Conservation (phyloP, 768 basidiomycete genomes). For the Neoboletus brunneissimus region DNA sequence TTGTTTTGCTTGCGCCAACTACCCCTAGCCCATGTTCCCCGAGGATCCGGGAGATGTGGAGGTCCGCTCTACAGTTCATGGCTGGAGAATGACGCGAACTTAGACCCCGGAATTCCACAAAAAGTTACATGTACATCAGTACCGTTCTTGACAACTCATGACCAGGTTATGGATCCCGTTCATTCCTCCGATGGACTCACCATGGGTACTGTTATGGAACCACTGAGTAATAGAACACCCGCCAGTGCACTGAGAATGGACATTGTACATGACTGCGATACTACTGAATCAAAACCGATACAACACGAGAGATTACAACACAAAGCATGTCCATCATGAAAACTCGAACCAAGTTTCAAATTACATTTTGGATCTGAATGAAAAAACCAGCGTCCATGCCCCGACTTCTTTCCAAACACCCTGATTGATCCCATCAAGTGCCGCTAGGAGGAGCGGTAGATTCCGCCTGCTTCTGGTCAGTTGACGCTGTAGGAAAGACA, state of each 20-base stretch:
- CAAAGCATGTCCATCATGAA: not conserved
- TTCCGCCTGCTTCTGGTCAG: constrained; percentile 8
- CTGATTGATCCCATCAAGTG: not conserved
- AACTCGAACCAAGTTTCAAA: not conserved
- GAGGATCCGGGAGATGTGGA: constrained; percentile 79
- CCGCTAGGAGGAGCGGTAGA: not conserved
- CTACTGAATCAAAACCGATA: not conserved
- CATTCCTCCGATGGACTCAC: not conserved
- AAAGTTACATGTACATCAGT: not conserved
- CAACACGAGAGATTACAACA: not conserved
- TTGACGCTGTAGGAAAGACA: not conserved
- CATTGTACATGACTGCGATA: not conserved
- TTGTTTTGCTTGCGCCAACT: not conserved
- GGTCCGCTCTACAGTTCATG: constrained; percentile 80
- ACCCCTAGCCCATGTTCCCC: constrained; percentile 79
- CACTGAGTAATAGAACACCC: not conserved
- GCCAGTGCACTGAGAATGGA: no score
- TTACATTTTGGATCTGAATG: not conserved
- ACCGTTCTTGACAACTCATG: not conserved
- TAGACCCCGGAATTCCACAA: not conserved
- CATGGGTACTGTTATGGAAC: not conserved
- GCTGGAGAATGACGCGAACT: constrained; percentile 57
- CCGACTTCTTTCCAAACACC: not conserved
- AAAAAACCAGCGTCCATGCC: not conserved
- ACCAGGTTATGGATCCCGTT: no score